Evolutionary conservation across 1,284 basidiomycete species (phyloP).

Genomic region (Earliella scabrosa): DNA sequence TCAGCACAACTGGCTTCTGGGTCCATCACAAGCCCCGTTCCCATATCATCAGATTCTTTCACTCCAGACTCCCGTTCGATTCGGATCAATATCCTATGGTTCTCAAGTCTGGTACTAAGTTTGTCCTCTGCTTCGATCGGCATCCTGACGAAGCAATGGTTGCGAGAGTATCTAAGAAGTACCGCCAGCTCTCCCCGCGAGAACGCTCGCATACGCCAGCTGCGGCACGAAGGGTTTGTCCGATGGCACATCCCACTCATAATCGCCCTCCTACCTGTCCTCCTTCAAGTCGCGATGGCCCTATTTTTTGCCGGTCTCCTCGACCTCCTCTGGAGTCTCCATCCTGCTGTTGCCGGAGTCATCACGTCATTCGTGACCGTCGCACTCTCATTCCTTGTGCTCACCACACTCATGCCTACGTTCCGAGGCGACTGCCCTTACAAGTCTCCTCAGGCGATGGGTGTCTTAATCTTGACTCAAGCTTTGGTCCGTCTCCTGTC

Average conservation of each 20-base stretch:
- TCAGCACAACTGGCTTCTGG: slow-evolving; percentile 3
- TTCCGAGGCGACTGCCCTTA: slow-evolving; percentile 26
- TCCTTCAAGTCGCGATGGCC: slow-evolving; percentile 27
- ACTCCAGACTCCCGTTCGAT: slow-evolving; percentile 5
- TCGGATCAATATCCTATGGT: slow-evolving; percentile 31
- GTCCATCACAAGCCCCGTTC: background rate
- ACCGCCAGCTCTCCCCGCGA: slow-evolving; percentile 22
- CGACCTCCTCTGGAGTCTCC: slow-evolving; percentile 28
- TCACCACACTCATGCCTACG: slow-evolving; percentile 26
- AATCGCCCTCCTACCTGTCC: slow-evolving; percentile 25
- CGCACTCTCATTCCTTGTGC: slow-evolving; percentile 18
- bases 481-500: slow-evolving; percentile 8
- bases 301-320: slow-evolving; percentile 31
- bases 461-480: slow-evolving; percentile 19
- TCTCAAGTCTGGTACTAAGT: slow-evolving; percentile 29
- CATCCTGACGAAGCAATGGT: slow-evolving; percentile 31
- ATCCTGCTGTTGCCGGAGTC: slow-evolving; percentile 21
- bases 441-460: slow-evolving; percentile 28
- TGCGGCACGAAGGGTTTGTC: slow-evolving; percentile 25
- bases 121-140: slow-evolving; percentile 29
- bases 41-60: background rate
- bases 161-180: slow-evolving; percentile 24
- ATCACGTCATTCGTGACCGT: slow-evolving; percentile 22
- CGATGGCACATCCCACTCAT: slow-evolving; percentile 26
- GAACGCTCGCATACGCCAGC: slow-evolving; percentile 24